Evolutionary conservation across 2,329 filamentous ascomycete genomes (phyloP).

Genomic region (Pseudocercospora cruenta): DNA sequence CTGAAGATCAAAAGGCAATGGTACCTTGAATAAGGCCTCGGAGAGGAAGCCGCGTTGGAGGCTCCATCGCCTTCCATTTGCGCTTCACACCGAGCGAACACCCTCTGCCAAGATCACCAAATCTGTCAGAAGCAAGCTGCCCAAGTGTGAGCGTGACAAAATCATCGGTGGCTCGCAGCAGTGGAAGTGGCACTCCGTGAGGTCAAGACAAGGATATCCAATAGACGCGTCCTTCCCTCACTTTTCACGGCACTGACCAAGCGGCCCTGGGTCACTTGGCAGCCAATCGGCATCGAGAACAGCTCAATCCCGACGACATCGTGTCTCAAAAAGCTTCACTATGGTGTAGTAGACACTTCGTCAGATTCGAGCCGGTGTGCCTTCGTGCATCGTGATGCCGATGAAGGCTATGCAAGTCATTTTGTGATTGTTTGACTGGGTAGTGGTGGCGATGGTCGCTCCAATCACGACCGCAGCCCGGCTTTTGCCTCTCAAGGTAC

Average conservation of each 20-base stretch:
- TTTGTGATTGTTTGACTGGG: slow-evolving; percentile 14
- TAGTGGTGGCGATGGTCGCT: slow-evolving; percentile 9
- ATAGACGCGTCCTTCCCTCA: not conserved
- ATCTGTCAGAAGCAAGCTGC: slow-evolving; percentile 8
- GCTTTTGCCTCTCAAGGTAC: not conserved
- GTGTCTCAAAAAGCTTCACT: slow-evolving; percentile 15
- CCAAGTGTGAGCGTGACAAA: slow-evolving; percentile 7
- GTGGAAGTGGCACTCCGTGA: slow-evolving; percentile 18
- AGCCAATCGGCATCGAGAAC: not conserved
- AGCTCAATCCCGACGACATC: not conserved
- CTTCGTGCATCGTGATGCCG: slow-evolving; percentile 15
- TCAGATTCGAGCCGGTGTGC: slow-evolving; percentile 9
- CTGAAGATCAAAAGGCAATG: slow-evolving; percentile 8
- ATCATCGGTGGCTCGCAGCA: slow-evolving; percentile 7
- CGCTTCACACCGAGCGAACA: not conserved
- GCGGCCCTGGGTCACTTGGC: not conserved
- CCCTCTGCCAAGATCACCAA: not conserved
- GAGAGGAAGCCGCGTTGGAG: slow-evolving; percentile 9
- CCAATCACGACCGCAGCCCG: slow-evolving; percentile 6
- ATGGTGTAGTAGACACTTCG: slow-evolving; percentile 9
- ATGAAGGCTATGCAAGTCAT: slow-evolving; percentile 26
- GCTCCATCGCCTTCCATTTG: not conserved
- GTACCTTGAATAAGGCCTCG: not conserved
- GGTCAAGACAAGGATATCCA: slow-evolving; percentile 15
- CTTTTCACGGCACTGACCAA: not conserved